Evolutionary conservation across 257 asterid species (phyloP), one percentile per base, ranked within the genome.

Genomic region (Scutellaria minor): DNA sequence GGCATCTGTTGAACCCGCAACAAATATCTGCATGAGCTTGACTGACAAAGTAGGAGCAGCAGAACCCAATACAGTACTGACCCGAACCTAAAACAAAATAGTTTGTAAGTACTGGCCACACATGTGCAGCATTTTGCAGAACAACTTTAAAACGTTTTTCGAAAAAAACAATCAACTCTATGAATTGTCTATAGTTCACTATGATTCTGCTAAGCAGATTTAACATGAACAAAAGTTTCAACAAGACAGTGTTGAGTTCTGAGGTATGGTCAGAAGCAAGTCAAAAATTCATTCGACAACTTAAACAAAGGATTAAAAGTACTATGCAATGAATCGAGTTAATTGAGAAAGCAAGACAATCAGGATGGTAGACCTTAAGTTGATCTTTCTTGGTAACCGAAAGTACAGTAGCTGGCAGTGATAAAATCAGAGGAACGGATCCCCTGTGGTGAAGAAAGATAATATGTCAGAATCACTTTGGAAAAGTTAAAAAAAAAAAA

Each of bases 1-100:
- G 53, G 97, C 90, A 85, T 95, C 98, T 85, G 85, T 86, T 52
- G 99, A 87, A 61, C 88, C 98, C 71, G 92, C 80, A 79, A 75
- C 44, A 73, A 88, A 86, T 57, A 92, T 87, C 83, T 95, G 99
- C 95, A 58, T 88, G 81, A 95, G 94, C 77, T 83, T 90, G 72
- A 95, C 96, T 4, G 97, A 82, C 68, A 92, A 79, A 76, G 95
- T 79, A 54, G 96, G 97, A 24, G 88, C 84, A 48, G 93, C 64
- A 73, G 94, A 92, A 58, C 98, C 99, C 80, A 95, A 78, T 63
- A 86, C 96, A 66, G 97, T 90, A 79, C 76, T 87, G 79, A 90
- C 89, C 24, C 79, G 83, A 59, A 92, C 99, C 99, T 94, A 77
- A 66, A 60, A 61, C 73, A 66, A 71, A 58, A 76, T 22, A 46